Evolutionary conservation across 352 stramenopile genomes (phyloP), one percentile per base, ranked within the genome.

Genomic region (Globisporangium cylindrosporum): DNA sequence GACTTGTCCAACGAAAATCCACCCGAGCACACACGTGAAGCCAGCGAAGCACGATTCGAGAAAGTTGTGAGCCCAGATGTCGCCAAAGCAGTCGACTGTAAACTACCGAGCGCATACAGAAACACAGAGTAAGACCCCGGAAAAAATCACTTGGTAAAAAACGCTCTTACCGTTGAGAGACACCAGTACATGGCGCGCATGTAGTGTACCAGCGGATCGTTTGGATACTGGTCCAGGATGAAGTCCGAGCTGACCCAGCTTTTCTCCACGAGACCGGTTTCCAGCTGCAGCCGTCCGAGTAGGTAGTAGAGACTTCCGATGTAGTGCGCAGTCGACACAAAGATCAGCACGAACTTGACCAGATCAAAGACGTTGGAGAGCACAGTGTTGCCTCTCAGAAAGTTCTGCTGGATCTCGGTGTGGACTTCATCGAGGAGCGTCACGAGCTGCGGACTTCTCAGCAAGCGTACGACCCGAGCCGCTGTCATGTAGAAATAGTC

Each of bases 171-270:
- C 59, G 84, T 79, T 0, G 80, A 90, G 14, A 93, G 73, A 38
- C 78, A 91, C 84, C 84, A 93, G 27, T 93, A 93, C 70, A 93
- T 82, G n/a, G 82, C 71, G 51, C 84, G 84, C 69, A 91, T 84
- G 66, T 93, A 93, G 64, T 90, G 81, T 24, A 90, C 70, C 0
- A 74, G 59, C 0, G 78, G 66, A 10, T 78, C 76, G 34, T 89
- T 58, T 4, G 84, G 82, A 34, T 91, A 79, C 36, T 90, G 76
- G 2, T 48, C 58, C 2, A 93, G 46, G 43, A 93, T 77, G 8
- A 78, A 60, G 48, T 93, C 84, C 22, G 77, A 63, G 25, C 71
- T 89, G 38, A 91, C 65, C 84, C 84, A 92, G 46, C 82, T 91
- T 53, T 61, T 74, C 20, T 68, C 66, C 2, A 66, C 75, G 4